Conservation (phyloP, 2,329 filamentous ascomycete genomes). For the Fusarium hainanense region DNA sequence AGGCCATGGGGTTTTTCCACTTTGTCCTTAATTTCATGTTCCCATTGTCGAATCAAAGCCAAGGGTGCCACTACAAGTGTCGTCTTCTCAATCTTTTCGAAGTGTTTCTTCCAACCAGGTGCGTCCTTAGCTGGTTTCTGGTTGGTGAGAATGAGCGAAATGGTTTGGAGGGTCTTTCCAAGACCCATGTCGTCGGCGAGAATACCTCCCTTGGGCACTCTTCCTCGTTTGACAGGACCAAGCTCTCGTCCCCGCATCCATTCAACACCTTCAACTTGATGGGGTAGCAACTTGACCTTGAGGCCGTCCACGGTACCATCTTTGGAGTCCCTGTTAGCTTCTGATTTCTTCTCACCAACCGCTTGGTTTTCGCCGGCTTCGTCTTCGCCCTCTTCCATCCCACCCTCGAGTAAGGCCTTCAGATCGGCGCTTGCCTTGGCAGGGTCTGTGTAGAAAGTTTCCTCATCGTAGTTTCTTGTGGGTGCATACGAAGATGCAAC, state of each 20-base stretch:
- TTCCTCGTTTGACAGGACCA: constrained; percentile 83
- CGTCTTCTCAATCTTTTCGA: constrained; percentile 75
- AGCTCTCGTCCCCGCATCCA: constrained; percentile 97
- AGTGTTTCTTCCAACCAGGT: constrained; percentile 74
- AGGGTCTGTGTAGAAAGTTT: constrained; percentile 74
- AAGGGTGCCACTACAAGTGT: constrained; percentile 94
- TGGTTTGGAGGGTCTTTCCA: constrained; percentile 95
- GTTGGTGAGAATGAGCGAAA: constrained; percentile 88
- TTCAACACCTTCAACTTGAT: constrained; percentile 91
- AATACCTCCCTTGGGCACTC: constrained; percentile 89
- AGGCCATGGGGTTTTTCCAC: constrained; percentile 76
- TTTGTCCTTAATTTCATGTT: constrained; percentile 88
- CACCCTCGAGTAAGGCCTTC: constrained; percentile 84
- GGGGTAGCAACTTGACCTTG: constrained; percentile 87
- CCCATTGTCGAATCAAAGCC: constrained; percentile 97
- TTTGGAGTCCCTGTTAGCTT: constrained; percentile 51
- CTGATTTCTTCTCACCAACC: constrained; percentile 32
- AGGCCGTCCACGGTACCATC: constrained; percentile 77
- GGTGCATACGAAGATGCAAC: constrained; percentile 20
- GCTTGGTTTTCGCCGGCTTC: constrained; percentile 51
- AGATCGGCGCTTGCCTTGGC: constrained; percentile 79
- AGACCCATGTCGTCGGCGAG: constrained; percentile 97
- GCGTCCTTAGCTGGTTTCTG: constrained; percentile 71
- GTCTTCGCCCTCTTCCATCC: constrained; percentile 76
- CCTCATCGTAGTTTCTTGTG: constrained; percentile 50